Percentiles rank a stretch among this genome's conserved stretches.
phyloP scores from a whole-genome alignment of 495 filamentous ascomycete species.

The Hypoxylon intermedium region DNA sequence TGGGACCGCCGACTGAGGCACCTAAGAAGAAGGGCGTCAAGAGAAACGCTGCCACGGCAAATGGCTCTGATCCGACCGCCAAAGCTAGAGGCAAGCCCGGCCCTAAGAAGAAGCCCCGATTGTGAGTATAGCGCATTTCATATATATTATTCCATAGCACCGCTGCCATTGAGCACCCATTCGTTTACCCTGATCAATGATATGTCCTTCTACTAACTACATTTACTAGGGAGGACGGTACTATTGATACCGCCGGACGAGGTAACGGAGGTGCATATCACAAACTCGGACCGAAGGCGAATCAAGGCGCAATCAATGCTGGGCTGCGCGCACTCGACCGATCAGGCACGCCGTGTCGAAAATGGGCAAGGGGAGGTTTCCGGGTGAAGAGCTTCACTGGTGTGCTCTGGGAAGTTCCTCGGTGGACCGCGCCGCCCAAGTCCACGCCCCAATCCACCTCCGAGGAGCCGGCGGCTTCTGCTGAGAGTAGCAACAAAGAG shows the following conservation, averaged over 20 bases:
- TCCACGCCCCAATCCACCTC: slow-evolving; percentile 45
- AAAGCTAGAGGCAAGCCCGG: slow-evolving; percentile 86
- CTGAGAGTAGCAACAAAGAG: slow-evolving; percentile 78
- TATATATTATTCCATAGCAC: background rate
- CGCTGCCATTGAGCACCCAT: slow-evolving; percentile 1
- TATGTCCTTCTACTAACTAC: slow-evolving; percentile 45
- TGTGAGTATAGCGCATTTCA: slow-evolving; percentile 68
- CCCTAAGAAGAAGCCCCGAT: slow-evolving; percentile 90
- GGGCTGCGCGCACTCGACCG: slow-evolving; percentile 92
- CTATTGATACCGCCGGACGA: slow-evolving; percentile 53
- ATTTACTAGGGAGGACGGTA: slow-evolving; percentile 64
- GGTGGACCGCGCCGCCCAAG: slow-evolving; percentile 79
- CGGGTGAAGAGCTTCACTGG: slow-evolving; percentile 93
- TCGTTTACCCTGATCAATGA: background rate
- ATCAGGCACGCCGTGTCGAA: slow-evolving; percentile 86
- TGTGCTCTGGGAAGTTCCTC: slow-evolving; percentile 78
- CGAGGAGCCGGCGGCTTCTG: slow-evolving; percentile 53
- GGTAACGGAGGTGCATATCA: slow-evolving; percentile 57
- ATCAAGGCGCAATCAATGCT: slow-evolving; percentile 97
- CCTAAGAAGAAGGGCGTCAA: slow-evolving; percentile 67
- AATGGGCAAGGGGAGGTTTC: slow-evolving; percentile 83
- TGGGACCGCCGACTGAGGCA: slow-evolving; percentile 63
- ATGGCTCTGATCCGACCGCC: slow-evolving; percentile 62
- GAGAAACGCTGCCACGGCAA: slow-evolving; percentile 55
- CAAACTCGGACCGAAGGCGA: slow-evolving; percentile 95